A percentile compares a stretch with the other conserved stretches of the same genome.
These are phyloP conservation scores for Phaffia rhodozyma DNA, from an alignment of 1,284 basidiomycete species.

Conservation along the genomic window DNA sequence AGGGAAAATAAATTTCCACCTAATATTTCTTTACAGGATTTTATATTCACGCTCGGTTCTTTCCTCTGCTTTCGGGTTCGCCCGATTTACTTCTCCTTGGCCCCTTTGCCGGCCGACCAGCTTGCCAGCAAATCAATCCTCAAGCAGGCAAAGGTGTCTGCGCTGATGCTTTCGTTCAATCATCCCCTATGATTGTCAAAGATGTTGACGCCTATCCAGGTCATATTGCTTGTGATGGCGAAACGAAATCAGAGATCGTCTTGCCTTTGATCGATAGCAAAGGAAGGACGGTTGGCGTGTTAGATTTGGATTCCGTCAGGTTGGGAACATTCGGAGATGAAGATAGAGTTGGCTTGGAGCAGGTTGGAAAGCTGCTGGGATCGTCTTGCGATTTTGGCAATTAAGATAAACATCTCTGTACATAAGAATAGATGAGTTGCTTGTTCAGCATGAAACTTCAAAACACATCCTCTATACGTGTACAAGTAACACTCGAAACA, in stretches of 20 bases:
- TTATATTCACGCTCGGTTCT: slow-evolving; percentile 56
- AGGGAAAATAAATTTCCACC: background rate
- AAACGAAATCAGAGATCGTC: slow-evolving; percentile 76
- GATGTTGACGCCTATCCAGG: slow-evolving; percentile 70
- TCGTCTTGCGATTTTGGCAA: slow-evolving; percentile 9
- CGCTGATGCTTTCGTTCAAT: slow-evolving; percentile 55
- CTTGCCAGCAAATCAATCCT: slow-evolving; percentile 65
- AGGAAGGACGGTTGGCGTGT: slow-evolving; percentile 51
- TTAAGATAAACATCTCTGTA: no score
- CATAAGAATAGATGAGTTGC: no score
- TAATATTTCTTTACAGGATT: slow-evolving; percentile 48
- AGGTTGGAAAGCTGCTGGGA: slow-evolving; percentile 52
- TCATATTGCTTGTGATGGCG: slow-evolving; percentile 75
- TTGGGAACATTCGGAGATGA: slow-evolving; percentile 59
- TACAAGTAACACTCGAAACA: no score
- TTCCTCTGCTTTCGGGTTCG: slow-evolving; percentile 38
- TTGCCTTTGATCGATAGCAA: slow-evolving; percentile 46
- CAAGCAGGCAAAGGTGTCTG: slow-evolving; percentile 60
- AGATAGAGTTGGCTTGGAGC: slow-evolving; percentile 59
- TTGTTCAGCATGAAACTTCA: no score
- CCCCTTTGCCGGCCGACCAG: slow-evolving; percentile 77
- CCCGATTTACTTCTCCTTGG: slow-evolving; percentile 49
- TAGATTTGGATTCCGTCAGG: slow-evolving; percentile 72
- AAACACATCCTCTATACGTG: no score
- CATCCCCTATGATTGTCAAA: slow-evolving; percentile 49